These are phyloP conservation scores for Solidago caesia DNA, from an alignment of 129 eudicot species.

Conservation along the genomic window DNA sequence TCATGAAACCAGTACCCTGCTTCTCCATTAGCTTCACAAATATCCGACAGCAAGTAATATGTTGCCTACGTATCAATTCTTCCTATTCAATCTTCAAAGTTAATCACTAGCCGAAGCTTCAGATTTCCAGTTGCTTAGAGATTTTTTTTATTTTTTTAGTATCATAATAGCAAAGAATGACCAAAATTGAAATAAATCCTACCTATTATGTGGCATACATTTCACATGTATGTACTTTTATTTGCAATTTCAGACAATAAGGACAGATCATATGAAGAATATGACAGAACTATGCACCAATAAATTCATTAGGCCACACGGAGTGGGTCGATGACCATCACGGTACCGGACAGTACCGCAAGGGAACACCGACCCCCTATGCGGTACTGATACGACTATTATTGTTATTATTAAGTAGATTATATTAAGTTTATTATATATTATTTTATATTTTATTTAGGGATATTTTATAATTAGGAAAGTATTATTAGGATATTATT, in stretches of 20 bases:
- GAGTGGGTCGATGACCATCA: too few species aligned
- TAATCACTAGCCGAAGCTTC: neutral
- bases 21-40: neutral
- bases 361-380: too few species aligned
- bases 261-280: neutral
- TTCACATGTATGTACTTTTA: neutral
- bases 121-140: neutral
- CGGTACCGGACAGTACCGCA: too few species aligned
- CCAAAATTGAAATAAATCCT: neutral
- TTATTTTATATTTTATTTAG: too few species aligned
- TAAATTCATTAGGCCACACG: neutral
- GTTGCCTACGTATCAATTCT: conserved; percentile 1
- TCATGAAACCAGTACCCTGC: neutral
- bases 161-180: neutral
- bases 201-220: neutral
- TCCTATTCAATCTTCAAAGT: neutral
- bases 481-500: too few species aligned
- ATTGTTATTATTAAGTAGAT: too few species aligned
- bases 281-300: neutral
- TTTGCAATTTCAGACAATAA: neutral
- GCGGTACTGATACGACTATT: too few species aligned
- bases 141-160: neutral
- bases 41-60: neutral
- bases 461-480: too few species aligned
- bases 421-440: too few species aligned